A percentile compares a stretch with the other conserved stretches of the same genome.
phyloP scores from a whole-genome alignment of 768 basidiomycete species.

The Boletus sp. region DNA sequence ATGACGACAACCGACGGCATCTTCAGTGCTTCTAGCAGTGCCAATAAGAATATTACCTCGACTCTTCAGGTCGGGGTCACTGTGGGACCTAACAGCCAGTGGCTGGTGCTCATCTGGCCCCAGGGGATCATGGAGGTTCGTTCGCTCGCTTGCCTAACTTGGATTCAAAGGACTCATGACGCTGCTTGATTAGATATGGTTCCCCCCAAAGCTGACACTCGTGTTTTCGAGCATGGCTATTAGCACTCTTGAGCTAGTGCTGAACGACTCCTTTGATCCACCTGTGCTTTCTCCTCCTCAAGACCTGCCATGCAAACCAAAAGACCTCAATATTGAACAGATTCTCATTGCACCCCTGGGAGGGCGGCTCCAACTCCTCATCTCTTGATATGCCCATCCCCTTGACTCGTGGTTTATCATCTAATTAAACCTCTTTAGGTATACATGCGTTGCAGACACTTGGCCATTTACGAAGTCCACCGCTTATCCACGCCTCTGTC shows the following conservation, averaged over 20 bases:
- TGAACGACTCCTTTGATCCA: slow-evolving; percentile 64
- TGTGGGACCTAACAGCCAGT: slow-evolving; percentile 65
- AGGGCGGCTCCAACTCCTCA: too few species aligned
- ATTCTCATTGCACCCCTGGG: too few species aligned
- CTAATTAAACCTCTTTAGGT: slow-evolving; percentile 46
- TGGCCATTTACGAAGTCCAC: slow-evolving; percentile 80
- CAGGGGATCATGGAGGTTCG: slow-evolving; percentile 81
- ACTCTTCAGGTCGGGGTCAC: slow-evolving; percentile 69
- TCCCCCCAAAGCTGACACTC: slow-evolving; percentile 71
- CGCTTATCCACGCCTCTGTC: slow-evolving; percentile 36
- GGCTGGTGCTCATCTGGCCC: slow-evolving; percentile 74
- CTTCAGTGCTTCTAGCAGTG: slow-evolving; percentile 25
- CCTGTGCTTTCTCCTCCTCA: slow-evolving; percentile 62
- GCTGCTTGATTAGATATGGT: slow-evolving; percentile 63
- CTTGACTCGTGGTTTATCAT: not conserved
- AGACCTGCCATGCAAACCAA: slow-evolving; percentile 69
- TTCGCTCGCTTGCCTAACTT: not conserved
- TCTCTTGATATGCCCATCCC: too few species aligned
- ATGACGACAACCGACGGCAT: slow-evolving; percentile 37
- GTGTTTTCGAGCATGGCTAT: slow-evolving; percentile 70
- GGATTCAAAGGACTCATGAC: not conserved
- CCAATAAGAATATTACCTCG: slow-evolving; percentile 42
- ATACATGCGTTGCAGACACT: slow-evolving; percentile 74
- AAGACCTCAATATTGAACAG: slow-evolving; percentile 74
- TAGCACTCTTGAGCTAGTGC: slow-evolving; percentile 59